Percentiles rank a stretch among this genome's conserved stretches.
These are phyloP conservation scores for Tilletia walkeri DNA, from an alignment of 1,284 basidiomycete genomes.

Conservation along the genomic window DNA sequence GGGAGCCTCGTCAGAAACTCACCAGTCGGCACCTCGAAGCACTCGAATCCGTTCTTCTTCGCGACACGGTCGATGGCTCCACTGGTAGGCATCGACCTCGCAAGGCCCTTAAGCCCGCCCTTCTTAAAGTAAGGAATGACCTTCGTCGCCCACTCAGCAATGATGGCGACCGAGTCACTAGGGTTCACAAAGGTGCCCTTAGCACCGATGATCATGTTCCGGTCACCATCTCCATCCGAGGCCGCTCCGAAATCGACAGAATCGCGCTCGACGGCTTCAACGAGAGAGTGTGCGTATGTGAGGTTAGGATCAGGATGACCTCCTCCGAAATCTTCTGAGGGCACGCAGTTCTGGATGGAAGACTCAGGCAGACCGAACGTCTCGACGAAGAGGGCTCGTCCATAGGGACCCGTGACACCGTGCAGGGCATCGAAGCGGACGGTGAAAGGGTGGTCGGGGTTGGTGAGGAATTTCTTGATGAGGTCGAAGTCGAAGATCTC, in stretches of 20 bases:
- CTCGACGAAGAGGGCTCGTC: conserved; percentile 80
- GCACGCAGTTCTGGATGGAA: conserved; percentile 86
- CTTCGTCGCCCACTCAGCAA: conserved; percentile 90
- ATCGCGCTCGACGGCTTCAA: conserved; percentile 83
- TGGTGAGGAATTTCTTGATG: conserved; percentile 84
- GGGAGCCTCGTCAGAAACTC: not conserved
- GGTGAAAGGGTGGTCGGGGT: conserved; percentile 62
- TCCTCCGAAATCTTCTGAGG: conserved; percentile 91
- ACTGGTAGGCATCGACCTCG: conserved; percentile 93
- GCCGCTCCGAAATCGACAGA: conserved; percentile 92
- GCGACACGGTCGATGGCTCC: conserved; percentile 96
- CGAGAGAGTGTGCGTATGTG: conserved; percentile 92
- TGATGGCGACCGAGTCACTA: conserved; percentile 95
- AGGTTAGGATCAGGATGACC: conserved; percentile 98
- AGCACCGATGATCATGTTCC: conserved; percentile 97
- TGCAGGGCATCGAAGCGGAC: conserved; percentile 95
- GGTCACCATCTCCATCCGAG: conserved; percentile 93
- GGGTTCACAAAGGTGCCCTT: conserved; percentile 97
- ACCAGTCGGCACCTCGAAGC: conserved; percentile 91
- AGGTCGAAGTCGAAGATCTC: conserved; percentile 90
- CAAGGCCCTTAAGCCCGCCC: conserved; percentile 85
- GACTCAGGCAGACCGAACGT: conserved; percentile 75
- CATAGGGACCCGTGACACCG: conserved; percentile 97
- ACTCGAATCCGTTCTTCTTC: conserved; percentile 86
- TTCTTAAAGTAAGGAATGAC: conserved; percentile 94